Evolutionary conservation across 805 yeast genomes (phyloP).

Genomic region (Candida lessepsii): DNA sequence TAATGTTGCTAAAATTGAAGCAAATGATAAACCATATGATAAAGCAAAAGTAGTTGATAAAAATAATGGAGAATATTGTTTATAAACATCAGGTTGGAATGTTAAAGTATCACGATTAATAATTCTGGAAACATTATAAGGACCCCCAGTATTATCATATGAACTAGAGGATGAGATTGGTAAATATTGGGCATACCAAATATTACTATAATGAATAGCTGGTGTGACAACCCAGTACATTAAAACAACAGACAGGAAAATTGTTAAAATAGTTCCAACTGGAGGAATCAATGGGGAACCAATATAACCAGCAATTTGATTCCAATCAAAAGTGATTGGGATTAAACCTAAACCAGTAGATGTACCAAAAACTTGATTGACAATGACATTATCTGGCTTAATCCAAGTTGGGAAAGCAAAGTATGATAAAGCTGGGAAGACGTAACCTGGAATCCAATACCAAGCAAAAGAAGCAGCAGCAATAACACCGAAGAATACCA

Average conservation of each 20-base stretch:
- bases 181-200: constrained; percentile 57
- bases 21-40: constrained; percentile 58
- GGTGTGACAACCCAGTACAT: constrained; percentile 54
- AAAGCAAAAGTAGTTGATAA: constrained; percentile 57
- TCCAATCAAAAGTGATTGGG: constrained; percentile 44
- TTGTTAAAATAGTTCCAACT: constrained; percentile 30
- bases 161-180: constrained; percentile 51
- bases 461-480: constrained; percentile 40
- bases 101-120: constrained; percentile 34
- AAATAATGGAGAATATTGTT: constrained; percentile 62
- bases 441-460: constrained; percentile 61
- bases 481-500: constrained; percentile 13
- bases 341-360: constrained; percentile 59
- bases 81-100: constrained; percentile 48
- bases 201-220: constrained; percentile 56
- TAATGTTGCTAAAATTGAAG: constrained; percentile 61
- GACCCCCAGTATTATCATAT: constrained; percentile 49
- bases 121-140: constrained; percentile 51
- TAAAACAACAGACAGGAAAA: constrained; percentile 22
- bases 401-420: constrained; percentile 72
- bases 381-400: constrained; percentile 54
- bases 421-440: constrained; percentile 56
- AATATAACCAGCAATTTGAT: constrained; percentile 54
- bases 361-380: constrained; percentile 66
- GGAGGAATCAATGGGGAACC: constrained; percentile 70